phyloP scores from a whole-genome alignment of 768 basidiomycete species.

The Macrolepiota dolichaula region DNA sequence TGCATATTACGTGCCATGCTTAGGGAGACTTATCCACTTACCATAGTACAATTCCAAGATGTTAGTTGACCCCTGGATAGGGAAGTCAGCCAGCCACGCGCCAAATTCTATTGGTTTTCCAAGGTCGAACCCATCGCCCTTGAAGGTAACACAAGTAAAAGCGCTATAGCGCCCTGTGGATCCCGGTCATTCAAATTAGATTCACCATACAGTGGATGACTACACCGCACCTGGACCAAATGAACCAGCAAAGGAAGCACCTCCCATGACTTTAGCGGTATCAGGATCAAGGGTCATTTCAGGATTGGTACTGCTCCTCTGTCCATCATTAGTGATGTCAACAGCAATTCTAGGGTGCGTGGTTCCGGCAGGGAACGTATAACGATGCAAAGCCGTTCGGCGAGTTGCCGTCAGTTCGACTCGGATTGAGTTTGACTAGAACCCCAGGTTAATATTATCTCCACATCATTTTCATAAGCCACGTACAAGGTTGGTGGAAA shows the following conservation, averaged over 20 bases:
- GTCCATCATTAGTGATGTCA: constrained; percentile 63
- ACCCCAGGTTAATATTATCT: neutral
- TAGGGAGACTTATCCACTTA: constrained; percentile 18
- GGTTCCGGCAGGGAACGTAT: constrained; percentile 49
- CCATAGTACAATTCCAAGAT: constrained; percentile 47
- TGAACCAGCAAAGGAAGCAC: constrained; percentile 45
- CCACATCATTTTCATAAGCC: neutral
- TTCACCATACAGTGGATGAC: neutral
- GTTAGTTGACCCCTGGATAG: constrained; percentile 42
- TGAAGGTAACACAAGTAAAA: constrained; percentile 60
- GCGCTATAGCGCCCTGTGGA: constrained; percentile 47
- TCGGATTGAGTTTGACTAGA: constrained; percentile 50
- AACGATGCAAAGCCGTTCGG: constrained; percentile 56
- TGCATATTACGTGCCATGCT: neutral
- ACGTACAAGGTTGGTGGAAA: constrained; percentile 54
- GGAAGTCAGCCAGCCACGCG: constrained; percentile 47
- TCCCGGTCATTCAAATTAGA: neutral
- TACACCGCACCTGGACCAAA: constrained; percentile 46
- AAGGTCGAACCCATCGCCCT: constrained; percentile 46
- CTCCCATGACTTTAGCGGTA: constrained; percentile 49
- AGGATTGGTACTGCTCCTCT: constrained; percentile 46
- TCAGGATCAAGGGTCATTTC: constrained; percentile 44
- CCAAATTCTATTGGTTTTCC: constrained; percentile 52
- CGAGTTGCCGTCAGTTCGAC: constrained; percentile 61
- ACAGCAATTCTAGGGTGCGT: constrained; percentile 49